These are phyloP conservation scores for Saccharomycopsis capsularis DNA, from an alignment of 805 yeast genomes.

Conservation along the genomic window DNA sequence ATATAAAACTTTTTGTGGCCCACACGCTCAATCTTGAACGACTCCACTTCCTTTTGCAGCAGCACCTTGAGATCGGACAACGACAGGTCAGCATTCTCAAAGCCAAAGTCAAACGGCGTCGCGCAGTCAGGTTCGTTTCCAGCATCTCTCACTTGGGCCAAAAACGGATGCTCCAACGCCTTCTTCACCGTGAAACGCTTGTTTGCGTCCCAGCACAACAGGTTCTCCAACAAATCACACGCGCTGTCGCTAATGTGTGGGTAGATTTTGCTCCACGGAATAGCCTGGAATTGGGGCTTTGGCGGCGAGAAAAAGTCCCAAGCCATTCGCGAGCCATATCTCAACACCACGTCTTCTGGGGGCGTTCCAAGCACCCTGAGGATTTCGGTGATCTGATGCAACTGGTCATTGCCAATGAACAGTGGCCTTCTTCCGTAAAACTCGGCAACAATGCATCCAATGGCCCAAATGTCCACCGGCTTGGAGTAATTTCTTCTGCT, in stretches of 20 bases:
- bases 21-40: slow-evolving; percentile 35
- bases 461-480: slow-evolving; percentile 86
- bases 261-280: slow-evolving; percentile 47
- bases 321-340: slow-evolving; percentile 41
- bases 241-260: slow-evolving; percentile 56
- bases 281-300: slow-evolving; percentile 35
- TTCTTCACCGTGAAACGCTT: slow-evolving; percentile 48
- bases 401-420: slow-evolving; percentile 67
- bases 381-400: slow-evolving; percentile 66
- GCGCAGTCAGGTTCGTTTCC: slow-evolving; percentile 50
- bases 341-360: slow-evolving; percentile 35
- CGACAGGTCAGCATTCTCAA: slow-evolving; percentile 41
- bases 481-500: slow-evolving; percentile 54
- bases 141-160: slow-evolving; percentile 44
- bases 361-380: slow-evolving; percentile 70
- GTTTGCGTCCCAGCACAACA: slow-evolving; percentile 61
- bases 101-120: slow-evolving; percentile 55
- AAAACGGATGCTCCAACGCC: slow-evolving; percentile 51
- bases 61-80: slow-evolving; percentile 41
- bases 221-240: slow-evolving; percentile 41
- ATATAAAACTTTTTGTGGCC: no score
- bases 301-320: slow-evolving; percentile 41
- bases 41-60: slow-evolving; percentile 46
- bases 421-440: slow-evolving; percentile 73
- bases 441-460: slow-evolving; percentile 86